Base-by-base conservation (phyloP, 257 asterid species). In the Fraxinus excelsior region DNA sequence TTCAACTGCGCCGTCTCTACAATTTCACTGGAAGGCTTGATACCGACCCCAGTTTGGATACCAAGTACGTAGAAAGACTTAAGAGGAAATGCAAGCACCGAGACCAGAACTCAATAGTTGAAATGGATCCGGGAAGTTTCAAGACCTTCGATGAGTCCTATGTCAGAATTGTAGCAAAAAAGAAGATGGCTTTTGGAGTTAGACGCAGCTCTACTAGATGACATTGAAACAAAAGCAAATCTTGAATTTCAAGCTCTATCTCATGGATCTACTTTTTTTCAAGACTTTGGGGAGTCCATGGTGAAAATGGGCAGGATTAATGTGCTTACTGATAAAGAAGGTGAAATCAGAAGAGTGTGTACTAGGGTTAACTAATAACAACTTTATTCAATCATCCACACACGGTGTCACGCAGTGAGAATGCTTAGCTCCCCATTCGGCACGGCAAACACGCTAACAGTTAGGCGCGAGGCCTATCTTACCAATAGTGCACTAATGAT, bases 251-350 rank as follows among this genome's bases (percentile, higher is more conserved):
- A 81, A 7, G 37, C 76, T 21, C 44, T 5, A 0, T 42, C 65
- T 12, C 26, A 76, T 40, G 78, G 75, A 3, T 53, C 76, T 10
- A 73, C 75, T 9, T 79, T 84, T 66, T 81, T 81, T 5, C 62
- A 81, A 5, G 84, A 84, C 23, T 84, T 84, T 38, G 85, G 83
- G 46, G 80, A 81, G 1, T 84, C 87, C 56, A 81, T 84, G 85
- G 79, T 81, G 67, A 75, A 58, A 1, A 81, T 84, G 85, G 85
- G 85, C 26, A 75, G 83, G 46, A 51, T 81, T 64, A 81, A 69
- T 1, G 85, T 84, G 5, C 80, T 81, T 4, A 81, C 82, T n/a
- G 81, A 80, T 3, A 64, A 4, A 11, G 64, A 62, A 71, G 86
- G 86, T 73, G 82, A 83, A 74, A 83, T 83, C 49, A 70, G 84